Evolutionary conservation across 495 filamentous ascomycete species (phyloP).

Genomic region (Penicillium desertorum): DNA sequence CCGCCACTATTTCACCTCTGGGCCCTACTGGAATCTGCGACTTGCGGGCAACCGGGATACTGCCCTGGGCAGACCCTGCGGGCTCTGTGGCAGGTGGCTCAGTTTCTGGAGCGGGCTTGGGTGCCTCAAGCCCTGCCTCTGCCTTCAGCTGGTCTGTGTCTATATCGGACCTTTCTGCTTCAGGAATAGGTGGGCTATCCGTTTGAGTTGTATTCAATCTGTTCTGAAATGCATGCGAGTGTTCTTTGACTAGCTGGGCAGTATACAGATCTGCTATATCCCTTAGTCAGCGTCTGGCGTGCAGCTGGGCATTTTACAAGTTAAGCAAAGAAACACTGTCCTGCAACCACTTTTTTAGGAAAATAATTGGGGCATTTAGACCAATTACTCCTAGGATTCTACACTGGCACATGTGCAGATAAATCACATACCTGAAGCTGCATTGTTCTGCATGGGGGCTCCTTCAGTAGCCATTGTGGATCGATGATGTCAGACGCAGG

Average conservation of each 20-base stretch:
- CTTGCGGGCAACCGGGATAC: constrained; percentile 2
- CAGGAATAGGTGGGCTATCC: constrained; percentile 13
- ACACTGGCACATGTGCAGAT: neutral
- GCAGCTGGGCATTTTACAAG: neutral
- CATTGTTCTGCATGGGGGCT: constrained; percentile 12
- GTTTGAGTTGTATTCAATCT: constrained; percentile 20
- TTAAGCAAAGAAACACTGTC: neutral
- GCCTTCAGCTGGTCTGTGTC: neutral
- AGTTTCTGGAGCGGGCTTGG: neutral
- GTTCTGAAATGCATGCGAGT: constrained; percentile 20
- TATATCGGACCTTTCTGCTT: neutral
- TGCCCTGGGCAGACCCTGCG: neutral
- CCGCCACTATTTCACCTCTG: constrained; percentile 19
- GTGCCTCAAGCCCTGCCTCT: neutral
- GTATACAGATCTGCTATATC: constrained; percentile 2
- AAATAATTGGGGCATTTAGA: neutral
- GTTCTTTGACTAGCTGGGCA: constrained; percentile 16
- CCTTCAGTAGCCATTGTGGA: constrained; percentile 34
- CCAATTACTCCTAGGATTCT: constrained; percentile 2
- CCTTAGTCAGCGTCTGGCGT: constrained; percentile 23
- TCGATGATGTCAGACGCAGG: constrained; percentile 27
- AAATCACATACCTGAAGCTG: constrained; percentile 26
- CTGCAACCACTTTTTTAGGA: neutral
- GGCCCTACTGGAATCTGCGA: constrained; percentile 8
- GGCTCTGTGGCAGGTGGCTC: constrained; percentile 1